A percentile compares a stretch with the other conserved stretches of the same genome.
phyloP scores from a whole-genome alignment of 2,329 filamentous ascomycete species.

The Aspergillus sp. region DNA sequence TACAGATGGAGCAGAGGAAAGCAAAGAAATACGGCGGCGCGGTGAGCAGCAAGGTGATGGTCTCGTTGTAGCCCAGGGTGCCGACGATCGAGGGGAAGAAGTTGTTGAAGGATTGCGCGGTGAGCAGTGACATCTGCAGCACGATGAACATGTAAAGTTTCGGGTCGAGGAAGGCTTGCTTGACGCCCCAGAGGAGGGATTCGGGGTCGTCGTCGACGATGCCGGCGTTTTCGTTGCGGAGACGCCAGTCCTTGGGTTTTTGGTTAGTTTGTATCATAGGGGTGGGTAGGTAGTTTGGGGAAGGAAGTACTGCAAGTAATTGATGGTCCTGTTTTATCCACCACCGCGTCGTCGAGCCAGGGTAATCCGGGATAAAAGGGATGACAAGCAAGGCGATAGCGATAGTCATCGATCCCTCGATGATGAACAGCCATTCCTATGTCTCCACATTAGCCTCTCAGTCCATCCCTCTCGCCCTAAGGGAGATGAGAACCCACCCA shows the following conservation, averaged over 20 bases:
- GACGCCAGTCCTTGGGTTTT: slow-evolving; percentile 20
- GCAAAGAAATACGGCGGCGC: slow-evolving; percentile 16
- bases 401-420: too few species aligned
- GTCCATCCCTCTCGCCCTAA: too few species aligned
- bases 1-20: too few species aligned
- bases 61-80: slow-evolving; percentile 46
- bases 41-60: slow-evolving; percentile 51
- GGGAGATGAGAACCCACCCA: too few species aligned
- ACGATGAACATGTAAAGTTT: slow-evolving; percentile 44
- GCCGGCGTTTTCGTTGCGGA: slow-evolving; percentile 59
- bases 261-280: slow-evolving; percentile 15
- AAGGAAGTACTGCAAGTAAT: too few species aligned
- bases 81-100: slow-evolving; percentile 47
- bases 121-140: slow-evolving; percentile 49
- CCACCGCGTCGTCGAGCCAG: too few species aligned
- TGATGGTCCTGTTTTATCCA: too few species aligned
- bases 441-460: too few species aligned
- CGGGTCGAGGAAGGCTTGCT: slow-evolving; percentile 24
- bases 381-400: too few species aligned
- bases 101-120: slow-evolving; percentile 45
- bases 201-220: slow-evolving; percentile 61
- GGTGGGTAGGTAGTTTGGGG: too few species aligned
- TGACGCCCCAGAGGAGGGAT: slow-evolving; percentile 51
- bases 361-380: too few species aligned
- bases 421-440: too few species aligned